Evolutionary conservation across 2,329 filamentous ascomycete genomes (phyloP).

Genomic region (Phoma sp.): DNA sequence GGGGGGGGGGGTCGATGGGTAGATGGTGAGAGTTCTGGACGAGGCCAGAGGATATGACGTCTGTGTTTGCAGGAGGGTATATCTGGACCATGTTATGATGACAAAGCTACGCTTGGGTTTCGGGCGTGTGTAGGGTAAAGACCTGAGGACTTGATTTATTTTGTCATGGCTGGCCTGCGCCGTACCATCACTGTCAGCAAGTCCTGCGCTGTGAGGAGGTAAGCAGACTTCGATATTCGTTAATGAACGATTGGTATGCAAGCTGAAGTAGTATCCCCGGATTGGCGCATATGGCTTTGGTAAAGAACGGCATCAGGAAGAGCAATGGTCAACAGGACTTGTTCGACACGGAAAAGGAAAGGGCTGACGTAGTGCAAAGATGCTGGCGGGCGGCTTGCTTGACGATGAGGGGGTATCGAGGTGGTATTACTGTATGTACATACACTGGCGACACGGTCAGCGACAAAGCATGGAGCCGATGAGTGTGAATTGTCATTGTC

Average conservation of each 20-base stretch:
- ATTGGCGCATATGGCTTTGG: not conserved
- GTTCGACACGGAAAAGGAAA: not conserved
- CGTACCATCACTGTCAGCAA: too few species aligned
- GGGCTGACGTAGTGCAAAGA: not conserved
- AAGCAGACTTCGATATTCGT: too few species aligned
- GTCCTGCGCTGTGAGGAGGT: too few species aligned
- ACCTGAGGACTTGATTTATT: too few species aligned
- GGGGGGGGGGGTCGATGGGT: too few species aligned
- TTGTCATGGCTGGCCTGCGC: too few species aligned
- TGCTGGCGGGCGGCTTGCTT: not conserved
- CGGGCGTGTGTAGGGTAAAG: too few species aligned
- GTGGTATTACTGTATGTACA: constrained; percentile 12
- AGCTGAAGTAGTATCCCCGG: not conserved
- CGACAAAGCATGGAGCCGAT: constrained; percentile 16
- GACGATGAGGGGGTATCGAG: constrained; percentile 2
- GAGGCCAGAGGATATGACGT: too few species aligned
- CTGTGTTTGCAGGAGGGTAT: too few species aligned
- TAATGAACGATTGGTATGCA: too few species aligned
- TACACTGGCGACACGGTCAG: constrained; percentile 17
- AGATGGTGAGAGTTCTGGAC: not conserved
- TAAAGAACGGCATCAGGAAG: not conserved
- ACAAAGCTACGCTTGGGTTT: too few species aligned
- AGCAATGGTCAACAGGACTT: not conserved
- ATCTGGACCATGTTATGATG: too few species aligned
- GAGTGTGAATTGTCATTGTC: constrained; percentile 42